These are phyloP conservation scores for Nannochloris sp. DNA, from an alignment of 139 green algal species.

Conservation along the genomic window DNA sequence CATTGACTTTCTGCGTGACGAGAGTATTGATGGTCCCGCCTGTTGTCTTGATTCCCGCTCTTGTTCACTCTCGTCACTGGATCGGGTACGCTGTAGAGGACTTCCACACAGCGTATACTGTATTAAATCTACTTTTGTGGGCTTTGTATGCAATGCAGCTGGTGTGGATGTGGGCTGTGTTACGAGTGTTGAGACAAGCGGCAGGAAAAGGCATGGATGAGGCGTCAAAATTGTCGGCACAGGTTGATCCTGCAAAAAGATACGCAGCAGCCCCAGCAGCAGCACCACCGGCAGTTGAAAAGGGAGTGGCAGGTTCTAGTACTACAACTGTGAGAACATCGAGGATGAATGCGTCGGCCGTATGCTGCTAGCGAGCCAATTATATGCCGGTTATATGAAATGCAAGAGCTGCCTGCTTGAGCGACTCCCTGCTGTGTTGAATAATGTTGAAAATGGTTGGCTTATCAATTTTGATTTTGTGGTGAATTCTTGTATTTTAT, in stretches of 20 bases:
- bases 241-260: slow-evolving; percentile 22
- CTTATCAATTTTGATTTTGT: too few species aligned
- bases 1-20: slow-evolving; percentile 10
- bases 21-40: slow-evolving; percentile 19
- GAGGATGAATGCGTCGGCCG: too few species aligned
- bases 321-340: too few species aligned
- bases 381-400: too few species aligned
- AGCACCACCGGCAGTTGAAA: too few species aligned
- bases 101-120: slow-evolving; percentile 1
- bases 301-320: too few species aligned
- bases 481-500: too few species aligned
- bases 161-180: slow-evolving; percentile 22
- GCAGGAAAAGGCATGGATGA: neutral
- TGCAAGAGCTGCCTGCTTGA: too few species aligned
- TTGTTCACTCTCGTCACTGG: neutral
- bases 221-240: slow-evolving; percentile 1
- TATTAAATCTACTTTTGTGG: slow-evolving; percentile 13
- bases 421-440: too few species aligned
- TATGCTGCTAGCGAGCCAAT: too few species aligned
- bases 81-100: slow-evolving; percentile 11
- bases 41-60: slow-evolving; percentile 7
- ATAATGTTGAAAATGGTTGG: too few species aligned
- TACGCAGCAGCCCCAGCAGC: neutral
- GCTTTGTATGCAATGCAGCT: slow-evolving; percentile 28
- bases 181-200: slow-evolving; percentile 8